Evolutionary conservation across 352 stramenopile genomes (phyloP).

Genomic region (Pythium dissotocum): DNA sequence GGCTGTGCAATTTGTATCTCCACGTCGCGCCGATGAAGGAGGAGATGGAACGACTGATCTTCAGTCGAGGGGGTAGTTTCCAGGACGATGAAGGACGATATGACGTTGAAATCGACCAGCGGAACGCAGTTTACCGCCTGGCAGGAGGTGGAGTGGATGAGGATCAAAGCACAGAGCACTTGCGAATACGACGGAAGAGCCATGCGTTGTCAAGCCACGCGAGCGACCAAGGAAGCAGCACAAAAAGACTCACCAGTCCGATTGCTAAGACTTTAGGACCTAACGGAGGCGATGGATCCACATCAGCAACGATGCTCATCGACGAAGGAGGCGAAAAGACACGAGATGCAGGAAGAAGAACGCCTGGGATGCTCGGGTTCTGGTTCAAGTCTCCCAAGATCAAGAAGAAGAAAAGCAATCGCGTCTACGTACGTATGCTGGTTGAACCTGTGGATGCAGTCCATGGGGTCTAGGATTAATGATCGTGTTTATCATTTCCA

Average conservation of each 20-base stretch:
- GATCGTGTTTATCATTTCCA: neutral
- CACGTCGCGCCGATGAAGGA: constrained; percentile 55
- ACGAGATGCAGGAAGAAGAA: neutral
- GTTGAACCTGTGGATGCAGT: neutral
- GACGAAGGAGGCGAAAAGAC: neutral
- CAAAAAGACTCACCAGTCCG: neutral
- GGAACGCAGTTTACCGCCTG: constrained; percentile 35
- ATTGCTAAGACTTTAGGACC: too few relatives aligned
- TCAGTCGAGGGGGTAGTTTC: neutral
- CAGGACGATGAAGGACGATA: neutral
- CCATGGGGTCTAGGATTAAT: neutral
- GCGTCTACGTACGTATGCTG: constrained; percentile 20
- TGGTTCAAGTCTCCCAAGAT: constrained; percentile 8
- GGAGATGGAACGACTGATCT: constrained; percentile 27
- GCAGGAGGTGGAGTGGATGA: constrained; percentile 7
- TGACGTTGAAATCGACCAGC: constrained; percentile 50
- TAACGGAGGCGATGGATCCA: neutral
- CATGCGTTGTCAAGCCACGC: neutral
- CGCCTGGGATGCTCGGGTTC: neutral
- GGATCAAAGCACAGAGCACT: neutral
- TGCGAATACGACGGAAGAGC: constrained; percentile 24
- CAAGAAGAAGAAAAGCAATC: constrained; percentile 22
- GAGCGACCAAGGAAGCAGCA: neutral
- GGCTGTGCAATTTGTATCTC: constrained; percentile 91
- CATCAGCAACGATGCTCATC: constrained; percentile 9